Percentiles rank a stretch among this genome's conserved stretches.
Evolutionary conservation across 495 filamentous ascomycete genomes (phyloP).

Genomic region (Aspergillus steynii): DNA sequence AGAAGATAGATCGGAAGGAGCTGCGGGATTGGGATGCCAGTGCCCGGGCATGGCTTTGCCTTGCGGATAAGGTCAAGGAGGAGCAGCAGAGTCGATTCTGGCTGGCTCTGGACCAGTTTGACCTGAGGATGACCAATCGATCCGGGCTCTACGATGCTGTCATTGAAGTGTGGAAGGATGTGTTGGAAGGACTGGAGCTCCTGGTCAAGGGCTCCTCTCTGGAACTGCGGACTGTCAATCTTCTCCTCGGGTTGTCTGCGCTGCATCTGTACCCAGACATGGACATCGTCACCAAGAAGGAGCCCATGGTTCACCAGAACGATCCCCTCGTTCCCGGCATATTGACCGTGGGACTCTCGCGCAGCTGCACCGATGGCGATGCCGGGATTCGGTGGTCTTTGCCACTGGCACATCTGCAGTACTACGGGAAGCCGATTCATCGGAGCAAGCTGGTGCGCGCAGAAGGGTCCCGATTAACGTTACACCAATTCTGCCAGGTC

Average conservation of each 20-base stretch:
- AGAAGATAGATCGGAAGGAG: neutral
- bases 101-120: neutral
- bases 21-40: neutral
- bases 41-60: neutral
- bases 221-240: neutral
- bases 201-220: no score
- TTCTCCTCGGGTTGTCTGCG: neutral
- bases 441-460: neutral
- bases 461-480: neutral
- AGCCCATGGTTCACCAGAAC: neutral
- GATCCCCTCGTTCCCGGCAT: neutral
- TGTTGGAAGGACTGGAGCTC: neutral
- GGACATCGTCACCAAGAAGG: neutral
- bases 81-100: neutral
- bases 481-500: no score
- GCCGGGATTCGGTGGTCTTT: neutral
- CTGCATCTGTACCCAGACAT: neutral
- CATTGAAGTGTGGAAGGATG: neutral
- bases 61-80: neutral
- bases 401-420: neutral
- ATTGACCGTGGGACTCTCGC: neutral
- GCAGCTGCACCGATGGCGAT: neutral
- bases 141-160: neutral
- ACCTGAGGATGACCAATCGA: neutral
- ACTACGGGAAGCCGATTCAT: neutral